Evolutionary conservation across 2,329 filamentous ascomycete genomes (phyloP).

Genomic region (Daldinia eschscholtzii): DNA sequence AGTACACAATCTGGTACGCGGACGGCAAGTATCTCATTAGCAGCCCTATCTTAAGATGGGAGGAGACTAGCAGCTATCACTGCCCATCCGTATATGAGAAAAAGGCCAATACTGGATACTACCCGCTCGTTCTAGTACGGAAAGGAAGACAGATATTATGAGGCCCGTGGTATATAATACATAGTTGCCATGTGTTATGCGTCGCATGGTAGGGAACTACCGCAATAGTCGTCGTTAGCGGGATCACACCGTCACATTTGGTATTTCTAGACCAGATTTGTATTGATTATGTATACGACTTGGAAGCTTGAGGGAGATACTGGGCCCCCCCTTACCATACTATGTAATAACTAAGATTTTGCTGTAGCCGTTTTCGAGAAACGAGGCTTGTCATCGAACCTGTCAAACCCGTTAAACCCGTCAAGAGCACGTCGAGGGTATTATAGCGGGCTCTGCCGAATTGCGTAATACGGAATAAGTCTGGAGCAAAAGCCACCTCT

Average conservation of each 20-base stretch:
- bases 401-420: not conserved
- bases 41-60: constrained; percentile 36
- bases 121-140: constrained; percentile 22
- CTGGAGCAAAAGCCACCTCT: constrained; percentile 19
- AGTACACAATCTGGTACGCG: constrained; percentile 35
- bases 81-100: not conserved
- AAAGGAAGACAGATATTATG: constrained; percentile 14
- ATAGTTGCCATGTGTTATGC: constrained; percentile 43
- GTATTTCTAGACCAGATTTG: constrained; percentile 34
- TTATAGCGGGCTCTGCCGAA: constrained; percentile 25
- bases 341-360: constrained; percentile 1
- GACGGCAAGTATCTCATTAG: constrained; percentile 33
- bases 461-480: constrained; percentile 34
- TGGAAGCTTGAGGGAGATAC: constrained; percentile 18
- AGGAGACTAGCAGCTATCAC: constrained; percentile 12
- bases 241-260: constrained; percentile 45
- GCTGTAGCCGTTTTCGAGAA: not conserved
- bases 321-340: not conserved
- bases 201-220: constrained; percentile 44
- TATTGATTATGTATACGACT: constrained; percentile 36
- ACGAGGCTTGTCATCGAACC: constrained; percentile 5
- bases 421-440: not conserved
- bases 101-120: constrained; percentile 25
- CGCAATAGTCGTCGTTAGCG: constrained; percentile 40
- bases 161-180: constrained; percentile 30